Percentiles rank a stretch among this genome's conserved stretches.
These are phyloP conservation scores for Exophiala xenobiotica DNA, from an alignment of 2,329 filamentous ascomycete species.

Conservation along the genomic window DNA sequence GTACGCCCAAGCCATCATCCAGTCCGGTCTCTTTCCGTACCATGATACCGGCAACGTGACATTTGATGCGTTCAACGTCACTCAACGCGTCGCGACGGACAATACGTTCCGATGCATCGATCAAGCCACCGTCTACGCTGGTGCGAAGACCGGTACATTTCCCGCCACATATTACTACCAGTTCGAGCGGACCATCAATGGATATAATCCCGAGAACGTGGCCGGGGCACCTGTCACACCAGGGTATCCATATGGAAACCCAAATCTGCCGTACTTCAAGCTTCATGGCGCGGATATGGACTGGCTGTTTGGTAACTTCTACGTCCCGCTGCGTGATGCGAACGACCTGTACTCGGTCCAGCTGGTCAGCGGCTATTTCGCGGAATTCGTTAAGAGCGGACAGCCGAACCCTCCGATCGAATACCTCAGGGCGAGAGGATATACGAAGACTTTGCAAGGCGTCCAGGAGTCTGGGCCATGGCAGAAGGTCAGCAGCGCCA, in stretches of 20 bases:
- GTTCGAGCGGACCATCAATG: constrained; percentile 57
- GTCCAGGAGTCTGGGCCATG: constrained; percentile 41
- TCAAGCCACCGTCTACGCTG: constrained; percentile 58
- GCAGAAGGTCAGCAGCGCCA: constrained; percentile 40
- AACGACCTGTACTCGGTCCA: constrained; percentile 51
- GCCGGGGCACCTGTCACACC: constrained; percentile 47
- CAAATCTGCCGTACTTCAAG: constrained; percentile 54
- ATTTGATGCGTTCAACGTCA: constrained; percentile 57
- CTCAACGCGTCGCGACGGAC: constrained; percentile 57
- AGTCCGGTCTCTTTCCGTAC: constrained; percentile 52
- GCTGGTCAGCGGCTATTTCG: constrained; percentile 50
- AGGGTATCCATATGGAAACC: constrained; percentile 46
- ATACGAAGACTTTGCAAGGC: constrained; percentile 43
- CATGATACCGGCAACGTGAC: constrained; percentile 51
- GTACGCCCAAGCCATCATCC: constrained; percentile 43
- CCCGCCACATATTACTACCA: constrained; percentile 58
- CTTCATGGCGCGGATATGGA: constrained; percentile 59
- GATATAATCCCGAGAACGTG: constrained; percentile 54
- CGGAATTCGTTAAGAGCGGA: constrained; percentile 50
- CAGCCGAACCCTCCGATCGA: constrained; percentile 52
- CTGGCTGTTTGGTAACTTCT: constrained; percentile 55
- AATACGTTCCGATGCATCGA: constrained; percentile 60
- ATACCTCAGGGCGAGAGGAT: constrained; percentile 50
- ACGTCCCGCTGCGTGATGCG: constrained; percentile 48
- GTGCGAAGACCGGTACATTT: constrained; percentile 47